Evolutionary conservation across 1,284 basidiomycete genomes (phyloP).

Genomic region (Porodaedalea pini): DNA sequence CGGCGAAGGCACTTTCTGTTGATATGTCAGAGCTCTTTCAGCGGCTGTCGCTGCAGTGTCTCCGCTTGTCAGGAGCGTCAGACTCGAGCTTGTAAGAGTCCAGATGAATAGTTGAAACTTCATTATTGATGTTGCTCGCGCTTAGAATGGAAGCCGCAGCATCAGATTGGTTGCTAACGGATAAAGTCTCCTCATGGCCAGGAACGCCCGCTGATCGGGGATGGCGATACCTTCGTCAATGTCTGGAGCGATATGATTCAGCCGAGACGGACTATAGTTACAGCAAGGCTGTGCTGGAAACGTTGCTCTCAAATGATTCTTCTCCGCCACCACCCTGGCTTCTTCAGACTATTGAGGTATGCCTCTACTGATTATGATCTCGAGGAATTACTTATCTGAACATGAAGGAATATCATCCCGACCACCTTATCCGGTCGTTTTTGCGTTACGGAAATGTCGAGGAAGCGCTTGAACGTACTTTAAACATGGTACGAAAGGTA

Average conservation of each 20-base stretch:
- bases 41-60: constrained; percentile 74
- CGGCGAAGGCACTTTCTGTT: constrained; percentile 72
- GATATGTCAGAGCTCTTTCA: constrained; percentile 88
- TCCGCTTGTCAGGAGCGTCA: constrained; percentile 63
- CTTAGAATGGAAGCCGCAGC: constrained; percentile 55
- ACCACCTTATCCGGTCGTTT: constrained; percentile 72
- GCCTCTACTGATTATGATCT: constrained; percentile 22
- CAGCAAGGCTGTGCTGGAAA: constrained; percentile 72
- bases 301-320: constrained; percentile 64
- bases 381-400: neutral
- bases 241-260: constrained; percentile 77
- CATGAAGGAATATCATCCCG: constrained; percentile 64
- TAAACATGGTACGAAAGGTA: constrained; percentile 71
- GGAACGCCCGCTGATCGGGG: constrained; percentile 79
- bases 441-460: constrained; percentile 78
- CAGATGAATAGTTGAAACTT: constrained; percentile 11
- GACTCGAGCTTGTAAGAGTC: constrained; percentile 49
- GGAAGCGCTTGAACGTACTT: constrained; percentile 70
- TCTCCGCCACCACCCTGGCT: constrained; percentile 75
- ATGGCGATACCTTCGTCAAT: constrained; percentile 83
- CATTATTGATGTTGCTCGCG: constrained; percentile 17
- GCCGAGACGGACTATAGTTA: constrained; percentile 71
- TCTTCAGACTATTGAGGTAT: constrained; percentile 65
- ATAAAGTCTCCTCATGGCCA: constrained; percentile 78
- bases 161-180: constrained; percentile 78